These are phyloP conservation scores for Pythium oligandrum DNA, from an alignment of 352 stramenopile genomes.

Conservation along the genomic window DNA sequence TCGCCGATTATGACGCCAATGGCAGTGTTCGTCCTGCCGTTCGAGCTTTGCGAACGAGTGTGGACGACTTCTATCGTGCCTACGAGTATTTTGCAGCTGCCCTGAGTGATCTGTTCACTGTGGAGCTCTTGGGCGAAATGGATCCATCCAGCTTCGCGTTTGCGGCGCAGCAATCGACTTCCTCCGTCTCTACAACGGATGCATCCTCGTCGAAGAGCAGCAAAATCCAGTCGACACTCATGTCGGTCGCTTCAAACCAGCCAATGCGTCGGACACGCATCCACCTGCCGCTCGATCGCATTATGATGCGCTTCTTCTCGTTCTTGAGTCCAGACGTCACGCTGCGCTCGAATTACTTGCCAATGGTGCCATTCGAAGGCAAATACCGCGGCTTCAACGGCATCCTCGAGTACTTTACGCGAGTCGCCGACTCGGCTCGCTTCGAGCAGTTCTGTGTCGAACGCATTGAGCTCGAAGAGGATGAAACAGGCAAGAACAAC, in stretches of 20 bases:
- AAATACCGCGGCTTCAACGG: conserved; percentile 75
- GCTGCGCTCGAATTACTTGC: conserved; percentile 80
- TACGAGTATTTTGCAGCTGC: conserved; percentile 74
- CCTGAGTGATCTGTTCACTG: conserved; percentile 47
- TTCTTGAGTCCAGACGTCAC: conserved; percentile 73
- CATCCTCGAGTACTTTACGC: conserved; percentile 75
- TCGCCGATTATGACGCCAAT: conserved; percentile 42
- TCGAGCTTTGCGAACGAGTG: conserved; percentile 35
- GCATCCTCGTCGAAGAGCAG: conserved; percentile 28
- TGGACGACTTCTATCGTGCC: conserved; percentile 68
- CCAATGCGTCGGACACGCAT: conserved; percentile 45
- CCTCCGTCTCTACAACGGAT: conserved; percentile 9
- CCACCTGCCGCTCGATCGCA: conserved; percentile 46
- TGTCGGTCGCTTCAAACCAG: conserved; percentile 46
- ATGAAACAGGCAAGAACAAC: conserved; percentile 28
- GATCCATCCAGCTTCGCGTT: not conserved
- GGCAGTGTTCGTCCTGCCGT: conserved; percentile 24
- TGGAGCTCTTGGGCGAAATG: conserved; percentile 19
- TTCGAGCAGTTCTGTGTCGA: conserved; percentile 79
- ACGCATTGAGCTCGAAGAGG: conserved; percentile 53
- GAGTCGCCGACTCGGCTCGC: conserved; percentile 58
- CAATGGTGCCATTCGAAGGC: conserved; percentile 87
- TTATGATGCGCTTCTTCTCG: conserved; percentile 71
- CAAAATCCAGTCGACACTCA: conserved; percentile 42
- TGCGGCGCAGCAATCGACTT: not conserved